Evolutionary conservation across 1,284 basidiomycete genomes (phyloP).

Genomic region (Vanrija humicola): DNA sequence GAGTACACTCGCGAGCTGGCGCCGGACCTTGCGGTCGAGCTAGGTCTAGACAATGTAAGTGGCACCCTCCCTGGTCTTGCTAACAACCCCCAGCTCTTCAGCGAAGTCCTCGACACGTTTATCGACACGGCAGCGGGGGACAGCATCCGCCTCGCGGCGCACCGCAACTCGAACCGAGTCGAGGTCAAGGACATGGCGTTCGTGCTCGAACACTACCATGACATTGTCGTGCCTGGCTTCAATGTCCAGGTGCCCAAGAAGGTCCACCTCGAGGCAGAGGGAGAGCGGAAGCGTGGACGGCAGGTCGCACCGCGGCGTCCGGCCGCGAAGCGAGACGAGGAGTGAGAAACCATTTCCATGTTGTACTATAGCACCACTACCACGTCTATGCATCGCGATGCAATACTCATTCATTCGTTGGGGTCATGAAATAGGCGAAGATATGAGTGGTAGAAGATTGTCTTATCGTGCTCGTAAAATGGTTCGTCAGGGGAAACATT

Average conservation of each 20-base stretch:
- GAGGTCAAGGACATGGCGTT: constrained; percentile 40
- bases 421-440: no score
- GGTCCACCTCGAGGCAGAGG: constrained; percentile 30
- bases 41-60: constrained; percentile 36
- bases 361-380: no score
- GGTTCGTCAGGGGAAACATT: no score
- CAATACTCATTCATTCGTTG: no score
- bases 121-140: constrained; percentile 28
- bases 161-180: constrained; percentile 32
- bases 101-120: constrained; percentile 32
- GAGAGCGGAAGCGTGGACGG: constrained; percentile 19
- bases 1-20: constrained; percentile 32
- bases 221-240: constrained; percentile 36
- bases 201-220: constrained; percentile 31
- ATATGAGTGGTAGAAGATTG: no score
- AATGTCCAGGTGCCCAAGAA: constrained; percentile 30
- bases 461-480: no score
- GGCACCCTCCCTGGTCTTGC: background rate
- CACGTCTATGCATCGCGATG: no score
- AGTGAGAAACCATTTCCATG: background rate
- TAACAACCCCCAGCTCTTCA: constrained; percentile 21
- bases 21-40: constrained; percentile 35
- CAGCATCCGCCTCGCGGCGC: constrained; percentile 33
- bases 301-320: constrained; percentile 14
- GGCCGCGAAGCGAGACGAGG: constrained; percentile 1